Percentiles rank a stretch among this genome's conserved stretches.
Evolutionary conservation across 1,284 basidiomycete species (phyloP).

Genomic region (Melampsora larici-populina): DNA sequence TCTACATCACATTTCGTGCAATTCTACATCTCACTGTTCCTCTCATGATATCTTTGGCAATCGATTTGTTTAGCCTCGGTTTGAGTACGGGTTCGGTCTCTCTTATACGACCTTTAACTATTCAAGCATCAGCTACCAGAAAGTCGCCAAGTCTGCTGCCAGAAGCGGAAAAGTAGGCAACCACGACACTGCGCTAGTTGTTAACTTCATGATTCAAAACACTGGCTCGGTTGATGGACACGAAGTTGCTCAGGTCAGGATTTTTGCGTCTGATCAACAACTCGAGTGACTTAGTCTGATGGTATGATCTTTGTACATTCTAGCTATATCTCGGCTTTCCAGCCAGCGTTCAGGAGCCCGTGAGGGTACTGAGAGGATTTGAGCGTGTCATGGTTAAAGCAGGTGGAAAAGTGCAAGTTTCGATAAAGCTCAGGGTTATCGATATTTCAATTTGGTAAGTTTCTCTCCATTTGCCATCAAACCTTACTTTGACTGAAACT

Average conservation of each 20-base stretch:
- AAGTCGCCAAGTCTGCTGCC: background rate
- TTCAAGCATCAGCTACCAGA: background rate
- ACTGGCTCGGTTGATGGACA: slow-evolving; percentile 16
- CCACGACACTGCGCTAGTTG: background rate
- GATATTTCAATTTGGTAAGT: background rate
- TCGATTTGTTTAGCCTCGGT: slow-evolving; percentile 2
- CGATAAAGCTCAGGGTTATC: background rate
- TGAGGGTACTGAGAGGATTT: slow-evolving; percentile 48
- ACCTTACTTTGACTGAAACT: background rate
- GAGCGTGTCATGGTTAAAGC: slow-evolving; percentile 42
- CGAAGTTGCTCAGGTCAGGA: slow-evolving; percentile 36
- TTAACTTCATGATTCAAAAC: slow-evolving; percentile 28
- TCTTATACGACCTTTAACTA: slow-evolving; percentile 42
- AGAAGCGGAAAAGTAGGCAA: too few species aligned
- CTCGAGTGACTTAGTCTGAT: background rate
- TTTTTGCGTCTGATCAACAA: background rate
- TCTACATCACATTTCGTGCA: background rate
- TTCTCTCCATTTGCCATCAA: background rate
- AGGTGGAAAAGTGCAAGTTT: background rate
- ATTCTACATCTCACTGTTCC: background rate
- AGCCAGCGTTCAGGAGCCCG: slow-evolving; percentile 38
- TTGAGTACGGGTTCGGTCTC: slow-evolving; percentile 41
- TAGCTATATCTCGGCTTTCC: slow-evolving; percentile 40
- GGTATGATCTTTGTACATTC: background rate
- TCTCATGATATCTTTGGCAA: background rate